Conservation (phyloP, 169 alveolate genomes). For the Eimeria tenella region DNA sequence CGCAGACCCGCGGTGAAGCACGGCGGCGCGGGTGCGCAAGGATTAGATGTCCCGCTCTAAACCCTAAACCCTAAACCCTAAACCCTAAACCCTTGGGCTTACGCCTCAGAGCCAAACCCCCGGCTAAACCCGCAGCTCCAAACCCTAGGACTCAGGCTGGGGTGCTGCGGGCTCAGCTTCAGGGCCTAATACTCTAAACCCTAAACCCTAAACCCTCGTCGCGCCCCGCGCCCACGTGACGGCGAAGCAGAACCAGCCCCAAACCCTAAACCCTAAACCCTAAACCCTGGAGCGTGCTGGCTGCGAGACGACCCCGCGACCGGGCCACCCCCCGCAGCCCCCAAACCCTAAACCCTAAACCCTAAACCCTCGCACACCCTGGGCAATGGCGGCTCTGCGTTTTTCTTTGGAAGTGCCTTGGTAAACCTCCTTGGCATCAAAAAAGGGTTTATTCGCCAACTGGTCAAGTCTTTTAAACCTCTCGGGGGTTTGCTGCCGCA, state of each 20-base stretch:
- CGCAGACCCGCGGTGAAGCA: too few relatives aligned
- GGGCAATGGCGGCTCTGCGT: constrained; percentile 79
- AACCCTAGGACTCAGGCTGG: too few relatives aligned
- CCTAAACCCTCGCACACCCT: constrained; percentile 55
- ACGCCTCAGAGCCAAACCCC: too few relatives aligned
- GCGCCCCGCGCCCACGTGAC: neutral
- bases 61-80: neutral
- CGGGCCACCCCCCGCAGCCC: neutral
- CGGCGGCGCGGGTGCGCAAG: too few relatives aligned
- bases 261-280: neutral
- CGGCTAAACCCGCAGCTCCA: too few relatives aligned
- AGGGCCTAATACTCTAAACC: neutral
- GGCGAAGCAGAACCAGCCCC: neutral
- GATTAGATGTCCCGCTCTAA: neutral
- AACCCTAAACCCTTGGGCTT: neutral
- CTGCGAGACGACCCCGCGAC: too few relatives aligned
- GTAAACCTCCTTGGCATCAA: constrained; percentile 73
- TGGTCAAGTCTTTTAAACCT: constrained; percentile 61
- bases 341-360: neutral
- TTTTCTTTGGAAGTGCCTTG: constrained; percentile 80
- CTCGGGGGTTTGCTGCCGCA: constrained; percentile 50
- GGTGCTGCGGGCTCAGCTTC: too few relatives aligned
- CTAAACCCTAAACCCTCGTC: neutral
- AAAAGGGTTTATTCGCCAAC: neutral
- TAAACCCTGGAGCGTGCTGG: neutral